Conservation (phyloP, 441 rosid genomes). For the Pelargonium cotyledonis region DNA sequence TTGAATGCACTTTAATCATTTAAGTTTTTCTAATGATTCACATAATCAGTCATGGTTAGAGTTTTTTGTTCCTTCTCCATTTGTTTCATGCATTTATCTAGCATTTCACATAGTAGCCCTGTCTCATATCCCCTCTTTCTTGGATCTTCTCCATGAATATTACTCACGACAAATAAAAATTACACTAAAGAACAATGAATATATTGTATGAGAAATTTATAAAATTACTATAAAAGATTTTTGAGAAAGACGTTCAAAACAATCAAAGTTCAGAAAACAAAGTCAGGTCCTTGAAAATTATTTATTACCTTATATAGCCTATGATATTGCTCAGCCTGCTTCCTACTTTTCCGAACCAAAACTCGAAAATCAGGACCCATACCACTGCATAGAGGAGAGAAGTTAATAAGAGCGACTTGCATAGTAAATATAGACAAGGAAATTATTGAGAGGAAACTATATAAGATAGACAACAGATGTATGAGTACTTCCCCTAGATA, state of each 20-base stretch:
- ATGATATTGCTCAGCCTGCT: conserved; percentile 94
- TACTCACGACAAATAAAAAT: neutral
- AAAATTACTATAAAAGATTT: no score
- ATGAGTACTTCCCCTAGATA: neutral
- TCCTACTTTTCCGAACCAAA: conserved; percentile 94
- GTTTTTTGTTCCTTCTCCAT: neutral
- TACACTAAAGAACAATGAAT: no score
- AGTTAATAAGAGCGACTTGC: neutral
- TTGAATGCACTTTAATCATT: neutral
- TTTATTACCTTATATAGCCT: conserved; percentile 73
- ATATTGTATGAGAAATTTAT: no score
- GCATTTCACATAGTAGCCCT: neutral
- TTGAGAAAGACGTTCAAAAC: neutral
- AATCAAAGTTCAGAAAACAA: neutral
- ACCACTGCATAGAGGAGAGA: conserved; percentile 51
- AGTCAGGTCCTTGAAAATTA: neutral
- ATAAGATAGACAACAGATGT: neutral
- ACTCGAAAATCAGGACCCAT: conserved; percentile 99
- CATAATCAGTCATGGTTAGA: neutral
- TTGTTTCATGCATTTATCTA: neutral
- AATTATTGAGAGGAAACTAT: neutral
- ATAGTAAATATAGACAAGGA: neutral
- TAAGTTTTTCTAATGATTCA: neutral
- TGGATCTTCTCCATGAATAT: neutral
- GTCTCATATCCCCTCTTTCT: neutral